Evolutionary conservation across 1,284 basidiomycete species (phyloP).

Genomic region (Somion occarium): DNA sequence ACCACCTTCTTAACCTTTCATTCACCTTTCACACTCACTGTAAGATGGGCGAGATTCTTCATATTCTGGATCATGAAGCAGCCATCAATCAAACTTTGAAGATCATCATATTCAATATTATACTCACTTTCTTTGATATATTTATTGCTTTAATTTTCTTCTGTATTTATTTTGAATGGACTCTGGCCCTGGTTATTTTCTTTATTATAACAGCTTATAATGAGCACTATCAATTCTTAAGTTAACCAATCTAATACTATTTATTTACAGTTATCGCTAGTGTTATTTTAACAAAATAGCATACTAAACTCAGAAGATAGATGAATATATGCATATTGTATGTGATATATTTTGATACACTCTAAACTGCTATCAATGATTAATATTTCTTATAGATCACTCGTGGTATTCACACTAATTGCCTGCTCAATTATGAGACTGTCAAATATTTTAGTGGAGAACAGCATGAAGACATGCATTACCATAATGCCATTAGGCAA

Average conservation of each 20-base stretch:
- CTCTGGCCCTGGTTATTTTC: constrained; percentile 66
- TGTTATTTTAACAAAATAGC: constrained; percentile 64
- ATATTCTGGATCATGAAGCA: constrained; percentile 62
- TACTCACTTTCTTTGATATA: constrained; percentile 80
- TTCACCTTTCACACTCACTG: constrained; percentile 81
- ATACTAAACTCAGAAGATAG: constrained; percentile 63
- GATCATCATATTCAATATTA: constrained; percentile 68
- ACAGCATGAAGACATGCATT: constrained; percentile 72
- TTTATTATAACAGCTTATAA: constrained; percentile 74
- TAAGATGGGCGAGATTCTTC: constrained; percentile 61
- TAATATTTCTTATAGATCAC: constrained; percentile 40
- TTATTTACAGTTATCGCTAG: constrained; percentile 50
- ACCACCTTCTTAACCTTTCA: constrained; percentile 77
- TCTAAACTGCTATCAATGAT: constrained; percentile 3
- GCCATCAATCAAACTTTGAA: constrained; percentile 47
- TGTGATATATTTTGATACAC: constrained; percentile 19
- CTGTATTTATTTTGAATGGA: constrained; percentile 61
- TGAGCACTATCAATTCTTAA: constrained; percentile 35
- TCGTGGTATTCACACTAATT: constrained; percentile 77
- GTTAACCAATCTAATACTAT: too few relatives aligned
- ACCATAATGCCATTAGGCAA: constrained; percentile 66
- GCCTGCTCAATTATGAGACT: constrained; percentile 78
- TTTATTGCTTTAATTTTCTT: constrained; percentile 64
- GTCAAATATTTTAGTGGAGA: constrained; percentile 87
- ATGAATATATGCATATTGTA: constrained; percentile 75